A percentile compares a stretch with the other conserved stretches of the same genome.
These are phyloP conservation scores for Fraxinus nigra DNA, from an alignment of 305 asterid genomes.

Conservation along the genomic window DNA sequence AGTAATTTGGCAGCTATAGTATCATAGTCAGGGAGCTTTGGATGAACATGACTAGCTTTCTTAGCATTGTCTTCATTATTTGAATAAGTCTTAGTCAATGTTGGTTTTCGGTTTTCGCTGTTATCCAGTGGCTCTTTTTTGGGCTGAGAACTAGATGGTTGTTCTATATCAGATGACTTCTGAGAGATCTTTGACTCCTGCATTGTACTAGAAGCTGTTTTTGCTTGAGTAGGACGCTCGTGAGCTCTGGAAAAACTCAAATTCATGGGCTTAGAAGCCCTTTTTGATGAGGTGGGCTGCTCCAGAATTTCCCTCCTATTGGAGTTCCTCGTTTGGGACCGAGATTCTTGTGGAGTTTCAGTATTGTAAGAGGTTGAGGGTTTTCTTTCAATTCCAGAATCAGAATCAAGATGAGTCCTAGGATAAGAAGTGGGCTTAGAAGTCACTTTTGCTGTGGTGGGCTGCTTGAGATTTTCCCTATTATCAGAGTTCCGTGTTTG, in stretches of 20 bases:
- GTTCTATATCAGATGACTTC: background rate
- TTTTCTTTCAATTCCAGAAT: slow-evolving; percentile 27
- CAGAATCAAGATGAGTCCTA: background rate
- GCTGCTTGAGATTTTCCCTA: slow-evolving; percentile 23
- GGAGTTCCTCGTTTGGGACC: slow-evolving; percentile 26
- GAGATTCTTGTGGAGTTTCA: slow-evolving; percentile 28
- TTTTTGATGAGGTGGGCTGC: slow-evolving; percentile 32
- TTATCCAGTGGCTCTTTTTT: slow-evolving; percentile 22
- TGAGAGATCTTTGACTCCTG: slow-evolving; percentile 33
- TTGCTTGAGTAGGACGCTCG: slow-evolving; percentile 20
- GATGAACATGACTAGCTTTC: slow-evolving; percentile 90
- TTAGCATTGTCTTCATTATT: slow-evolving; percentile 39
- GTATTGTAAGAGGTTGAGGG: slow-evolving; percentile 22
- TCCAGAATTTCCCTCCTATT: slow-evolving; percentile 21
- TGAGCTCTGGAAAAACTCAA: slow-evolving; percentile 27
- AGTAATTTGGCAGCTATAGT: slow-evolving; percentile 42
- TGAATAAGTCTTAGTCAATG: slow-evolving; percentile 28
- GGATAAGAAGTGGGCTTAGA: slow-evolving; percentile 32
- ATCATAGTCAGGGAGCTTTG: slow-evolving; percentile 94
- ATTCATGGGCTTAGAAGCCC: slow-evolving; percentile 28
- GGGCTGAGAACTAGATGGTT: background rate
- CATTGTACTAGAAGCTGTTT: slow-evolving; percentile 22
- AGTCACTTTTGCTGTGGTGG: slow-evolving; percentile 32
- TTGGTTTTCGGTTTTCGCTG: slow-evolving; percentile 34
- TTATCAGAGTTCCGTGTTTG: slow-evolving; percentile 25